These are phyloP conservation scores for Cyclanthera cordifolia DNA, from an alignment of 306 rosid species.

Conservation along the genomic window DNA sequence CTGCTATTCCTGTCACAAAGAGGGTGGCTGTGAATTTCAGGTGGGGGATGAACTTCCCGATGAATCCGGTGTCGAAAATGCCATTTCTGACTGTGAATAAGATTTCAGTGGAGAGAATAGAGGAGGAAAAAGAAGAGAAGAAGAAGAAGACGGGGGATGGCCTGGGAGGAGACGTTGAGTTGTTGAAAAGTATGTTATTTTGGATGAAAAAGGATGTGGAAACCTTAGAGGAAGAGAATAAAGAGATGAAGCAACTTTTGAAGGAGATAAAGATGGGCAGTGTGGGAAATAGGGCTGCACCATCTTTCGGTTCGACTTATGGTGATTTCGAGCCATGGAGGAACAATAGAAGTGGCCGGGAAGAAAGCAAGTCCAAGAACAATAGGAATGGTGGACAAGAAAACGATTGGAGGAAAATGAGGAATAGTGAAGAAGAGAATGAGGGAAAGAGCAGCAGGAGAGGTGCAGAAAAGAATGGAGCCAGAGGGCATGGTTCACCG, in stretches of 20 bases:
- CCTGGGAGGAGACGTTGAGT: slow-evolving; percentile 28
- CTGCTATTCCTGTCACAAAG: slow-evolving; percentile 43
- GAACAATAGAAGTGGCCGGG: slow-evolving; percentile 34
- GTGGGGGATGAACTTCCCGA: slow-evolving; percentile 55
- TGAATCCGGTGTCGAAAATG: slow-evolving; percentile 30
- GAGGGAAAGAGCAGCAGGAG: slow-evolving; percentile 34
- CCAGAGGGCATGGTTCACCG: slow-evolving; percentile 27
- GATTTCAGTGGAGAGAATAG: slow-evolving; percentile 54
- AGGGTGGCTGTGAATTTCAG: slow-evolving; percentile 35
- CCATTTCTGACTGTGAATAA: slow-evolving; percentile 54
- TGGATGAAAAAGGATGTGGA: slow-evolving; percentile 62
- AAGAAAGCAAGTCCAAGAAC: slow-evolving; percentile 38
- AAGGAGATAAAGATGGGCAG: slow-evolving; percentile 37
- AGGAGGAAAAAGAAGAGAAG: slow-evolving; percentile 28
- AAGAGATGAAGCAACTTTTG: slow-evolving; percentile 47
- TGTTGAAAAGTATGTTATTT: slow-evolving; percentile 45
- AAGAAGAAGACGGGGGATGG: slow-evolving; percentile 17
- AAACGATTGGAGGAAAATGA: slow-evolving; percentile 29
- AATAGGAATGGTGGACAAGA: slow-evolving; percentile 20
- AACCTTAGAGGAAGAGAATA: slow-evolving; percentile 51
- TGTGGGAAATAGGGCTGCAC: slow-evolving; percentile 16
- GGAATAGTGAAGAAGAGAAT: slow-evolving; percentile 34
- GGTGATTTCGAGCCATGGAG: slow-evolving; percentile 42
- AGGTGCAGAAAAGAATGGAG: slow-evolving; percentile 24
- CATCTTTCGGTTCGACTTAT: slow-evolving; percentile 21